Evolutionary conservation across 2,329 filamentous ascomycete genomes (phyloP).

Genomic region (Penicillium janthinellum): DNA sequence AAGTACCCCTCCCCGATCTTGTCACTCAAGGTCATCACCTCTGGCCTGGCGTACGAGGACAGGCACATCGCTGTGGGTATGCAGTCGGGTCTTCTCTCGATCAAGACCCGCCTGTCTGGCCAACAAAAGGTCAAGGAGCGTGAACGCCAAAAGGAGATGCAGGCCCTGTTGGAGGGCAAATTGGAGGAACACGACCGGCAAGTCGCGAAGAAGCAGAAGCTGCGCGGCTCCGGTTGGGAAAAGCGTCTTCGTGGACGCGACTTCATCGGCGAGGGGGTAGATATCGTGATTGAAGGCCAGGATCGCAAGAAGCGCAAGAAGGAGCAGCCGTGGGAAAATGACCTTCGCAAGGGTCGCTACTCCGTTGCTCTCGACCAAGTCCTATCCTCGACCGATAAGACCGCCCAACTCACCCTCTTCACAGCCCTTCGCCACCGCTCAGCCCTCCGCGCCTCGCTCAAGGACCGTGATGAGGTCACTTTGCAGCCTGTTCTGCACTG

Average conservation of each 20-base stretch:
- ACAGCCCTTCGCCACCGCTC: conserved; percentile 85
- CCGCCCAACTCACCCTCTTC: conserved; percentile 73
- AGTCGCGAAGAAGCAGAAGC: conserved; percentile 68
- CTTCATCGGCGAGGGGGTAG: conserved; percentile 78
- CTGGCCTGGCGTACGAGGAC: conserved; percentile 72
- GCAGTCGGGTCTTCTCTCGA: conserved; percentile 86
- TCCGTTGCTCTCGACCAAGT: conserved; percentile 76
- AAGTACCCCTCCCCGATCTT: conserved; percentile 94
- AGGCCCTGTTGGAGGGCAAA: conserved; percentile 74
- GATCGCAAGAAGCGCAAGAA: conserved; percentile 65
- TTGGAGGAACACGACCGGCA: conserved; percentile 76
- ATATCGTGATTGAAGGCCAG: conserved; percentile 78
- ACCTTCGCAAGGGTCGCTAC: conserved; percentile 78
- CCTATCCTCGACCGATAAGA: conserved; percentile 62
- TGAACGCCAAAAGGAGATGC: conserved; percentile 82
- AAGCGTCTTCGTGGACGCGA: conserved; percentile 70
- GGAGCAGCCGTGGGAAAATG: conserved; percentile 75
- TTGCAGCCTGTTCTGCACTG: conserved; percentile 83
- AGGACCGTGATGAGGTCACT: conserved; percentile 75
- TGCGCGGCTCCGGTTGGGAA: conserved; percentile 61
- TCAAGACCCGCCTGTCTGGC: conserved; percentile 85
- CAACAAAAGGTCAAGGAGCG: conserved; percentile 74
- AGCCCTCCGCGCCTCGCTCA: conserved; percentile 77
- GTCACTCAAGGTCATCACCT: conserved; percentile 73
- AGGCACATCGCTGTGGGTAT: conserved; percentile 94